A percentile compares a stretch with the other conserved stretches of the same genome.
Evolutionary conservation across 768 basidiomycete genomes (phyloP).

Genomic region (Tulasnella sp.): DNA sequence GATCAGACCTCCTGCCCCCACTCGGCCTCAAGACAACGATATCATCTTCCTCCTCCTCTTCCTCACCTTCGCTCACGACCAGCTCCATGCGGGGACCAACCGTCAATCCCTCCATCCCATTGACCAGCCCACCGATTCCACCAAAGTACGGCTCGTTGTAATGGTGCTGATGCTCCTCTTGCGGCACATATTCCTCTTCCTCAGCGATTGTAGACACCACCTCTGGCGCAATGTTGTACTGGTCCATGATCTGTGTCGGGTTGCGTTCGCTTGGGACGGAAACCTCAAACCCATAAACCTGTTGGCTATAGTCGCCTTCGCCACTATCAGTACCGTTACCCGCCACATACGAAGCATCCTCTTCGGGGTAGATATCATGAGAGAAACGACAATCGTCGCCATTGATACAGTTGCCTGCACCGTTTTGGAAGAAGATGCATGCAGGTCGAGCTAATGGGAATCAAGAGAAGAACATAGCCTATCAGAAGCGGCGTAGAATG

Average conservation of each 20-base stretch:
- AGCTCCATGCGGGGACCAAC: slow-evolving; percentile 11
- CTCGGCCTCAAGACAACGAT: slow-evolving; percentile 5
- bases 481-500: background rate
- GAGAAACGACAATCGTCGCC: slow-evolving; percentile 15
- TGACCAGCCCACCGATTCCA: background rate
- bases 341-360: background rate
- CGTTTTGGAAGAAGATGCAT: slow-evolving; percentile 10
- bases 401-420: slow-evolving; percentile 2
- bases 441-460: background rate
- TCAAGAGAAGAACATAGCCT: too few relatives aligned
- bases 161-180: background rate
- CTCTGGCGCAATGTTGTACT: background rate
- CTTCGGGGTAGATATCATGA: background rate
- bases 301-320: background rate
- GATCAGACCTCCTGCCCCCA: background rate
- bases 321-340: background rate
- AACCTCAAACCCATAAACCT: background rate
- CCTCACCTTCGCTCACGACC: slow-evolving; percentile 12
- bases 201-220: background rate
- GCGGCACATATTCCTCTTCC: background rate
- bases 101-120: slow-evolving; percentile 2
- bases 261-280: too few relatives aligned
- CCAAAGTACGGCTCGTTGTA: slow-evolving; percentile 12
- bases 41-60: slow-evolving; percentile 13
- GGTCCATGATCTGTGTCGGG: background rate